Evolutionary conservation across 2,329 filamentous ascomycete species (phyloP).

Genomic region (Rutstroemia sp.): DNA sequence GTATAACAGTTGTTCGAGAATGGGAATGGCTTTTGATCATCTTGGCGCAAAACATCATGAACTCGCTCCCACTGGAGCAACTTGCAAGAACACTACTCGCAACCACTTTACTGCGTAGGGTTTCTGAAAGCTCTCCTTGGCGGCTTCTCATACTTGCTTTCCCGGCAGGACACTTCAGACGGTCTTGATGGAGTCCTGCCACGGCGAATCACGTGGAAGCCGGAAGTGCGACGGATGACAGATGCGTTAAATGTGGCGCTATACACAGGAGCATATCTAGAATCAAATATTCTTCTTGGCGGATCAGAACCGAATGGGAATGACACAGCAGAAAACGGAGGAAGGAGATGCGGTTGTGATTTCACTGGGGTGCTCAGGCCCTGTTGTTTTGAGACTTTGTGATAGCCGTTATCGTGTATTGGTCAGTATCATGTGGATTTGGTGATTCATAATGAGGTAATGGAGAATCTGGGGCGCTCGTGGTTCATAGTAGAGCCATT

Average conservation of each 20-base stretch:
- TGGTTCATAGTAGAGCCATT: neutral
- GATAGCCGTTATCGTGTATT: neutral
- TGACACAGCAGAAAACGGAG: neutral
- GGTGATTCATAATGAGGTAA: neutral
- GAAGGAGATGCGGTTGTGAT: neutral
- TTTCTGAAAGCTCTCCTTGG: neutral
- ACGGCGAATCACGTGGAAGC: no score
- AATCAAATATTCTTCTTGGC: neutral
- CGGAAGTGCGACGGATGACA: neutral
- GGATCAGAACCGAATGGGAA: neutral
- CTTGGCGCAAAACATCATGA: no score
- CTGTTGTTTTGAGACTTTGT: no score
- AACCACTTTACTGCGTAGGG: neutral
- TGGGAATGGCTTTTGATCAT: no score
- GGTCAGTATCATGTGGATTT: neutral
- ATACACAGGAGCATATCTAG: neutral
- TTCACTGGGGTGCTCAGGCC: neutral
- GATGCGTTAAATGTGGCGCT: neutral
- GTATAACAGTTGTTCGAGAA: no score
- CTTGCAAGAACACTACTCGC: neutral
- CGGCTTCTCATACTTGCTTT: neutral
- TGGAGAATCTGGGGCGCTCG: neutral
- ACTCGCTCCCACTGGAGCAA: neutral
- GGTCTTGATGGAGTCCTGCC: no score
- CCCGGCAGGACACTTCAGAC: no score